Base-by-base conservation (phyloP, 2,329 filamentous ascomycete species). In the Xylariaceae sp. region DNA sequence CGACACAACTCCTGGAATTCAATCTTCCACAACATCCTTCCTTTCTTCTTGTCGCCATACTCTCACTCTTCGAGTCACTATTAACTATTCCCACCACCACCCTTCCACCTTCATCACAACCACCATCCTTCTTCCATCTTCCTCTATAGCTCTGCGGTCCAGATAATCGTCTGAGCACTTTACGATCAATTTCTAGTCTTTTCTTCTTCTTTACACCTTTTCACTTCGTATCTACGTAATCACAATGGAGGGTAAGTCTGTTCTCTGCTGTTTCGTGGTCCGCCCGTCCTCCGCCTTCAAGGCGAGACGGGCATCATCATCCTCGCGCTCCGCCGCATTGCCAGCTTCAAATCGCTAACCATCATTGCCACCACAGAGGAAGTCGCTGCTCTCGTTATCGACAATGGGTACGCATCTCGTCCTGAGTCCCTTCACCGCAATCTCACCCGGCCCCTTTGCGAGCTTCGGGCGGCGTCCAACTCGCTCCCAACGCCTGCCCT, bases 351-450 rank as follows among this genome's bases (percentile, higher is more conserved):
- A 60, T 72, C 64, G 73, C 82, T 83, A 68, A 82, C 74, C 39
- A 67, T 62, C 68, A 69, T 75, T 65, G 71, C 65, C 64, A 65
- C 67, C 81, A 80, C 77, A 97, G 94, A 99, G 87, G 94, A 99
- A 91, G 94, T 99, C 82, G 94, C 94, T 81, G 94, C 94, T 81
- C 92, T 99, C 90, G 94, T 99, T 82, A 97, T 99, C 84, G 94
- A 99, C 92, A 99, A 99, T 97, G 94, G 94, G 94, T 99, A 93
- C 90, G 92, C 83, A 81, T 71, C 68, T 70, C 71, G 61, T 61
- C 61, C 55, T 66, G 51, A 55, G 54, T 45, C 4, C 55, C 49
- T 64, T 77, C 74, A 75, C 75, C 75, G 73, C 75, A 69, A 67
- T 56, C 64, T 66, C 55, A 62, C 63, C 61, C 62, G 56, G 30